Percentiles rank a stretch among this genome's conserved stretches.
phyloP scores from a whole-genome alignment of 306 rosid species.

The Vigna reflexopilosa region DNA sequence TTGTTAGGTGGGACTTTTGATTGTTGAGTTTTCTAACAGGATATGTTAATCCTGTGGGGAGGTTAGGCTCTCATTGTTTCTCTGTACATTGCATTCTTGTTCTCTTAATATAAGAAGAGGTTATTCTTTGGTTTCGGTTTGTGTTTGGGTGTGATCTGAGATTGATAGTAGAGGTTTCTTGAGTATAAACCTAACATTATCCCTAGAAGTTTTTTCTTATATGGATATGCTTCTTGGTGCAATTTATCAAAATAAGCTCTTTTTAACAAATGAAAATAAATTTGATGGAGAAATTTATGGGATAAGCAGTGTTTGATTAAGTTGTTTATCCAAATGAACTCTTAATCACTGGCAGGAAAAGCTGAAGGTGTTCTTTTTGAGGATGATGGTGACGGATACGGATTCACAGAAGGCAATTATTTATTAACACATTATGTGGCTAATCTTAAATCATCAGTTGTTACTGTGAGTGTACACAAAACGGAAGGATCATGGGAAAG shows the following conservation, averaged over 20 bases:
- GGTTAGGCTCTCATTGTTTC: too few species aligned
- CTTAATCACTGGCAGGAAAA: slow-evolving; percentile 62
- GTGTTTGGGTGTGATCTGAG: too few species aligned
- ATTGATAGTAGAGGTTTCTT: too few species aligned
- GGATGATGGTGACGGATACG: slow-evolving; percentile 97
- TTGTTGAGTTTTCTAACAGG: too few species aligned
- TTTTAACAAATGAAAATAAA: neutral
- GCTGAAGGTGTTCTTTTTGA: slow-evolving; percentile 90
- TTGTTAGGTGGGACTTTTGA: too few species aligned
- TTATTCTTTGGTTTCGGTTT: too few species aligned
- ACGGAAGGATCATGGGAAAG: slow-evolving; percentile 87
- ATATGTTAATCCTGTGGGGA: too few species aligned
- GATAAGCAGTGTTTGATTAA: neutral
- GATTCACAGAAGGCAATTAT: slow-evolving; percentile 73
- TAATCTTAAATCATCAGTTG: slow-evolving; percentile 64
- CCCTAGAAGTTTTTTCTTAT: neutral
- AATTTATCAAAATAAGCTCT: neutral
- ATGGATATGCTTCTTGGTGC: neutral
- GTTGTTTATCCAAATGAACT: neutral
- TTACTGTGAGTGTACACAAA: slow-evolving; percentile 67
- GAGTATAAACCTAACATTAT: too few species aligned
- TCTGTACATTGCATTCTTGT: too few species aligned
- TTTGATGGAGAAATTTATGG: neutral
- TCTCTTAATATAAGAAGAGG: too few species aligned
- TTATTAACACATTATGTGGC: slow-evolving; percentile 83